Evolutionary conservation across 2,329 filamentous ascomycete genomes (phyloP).

Genomic region (Karstenula rhodostoma): DNA sequence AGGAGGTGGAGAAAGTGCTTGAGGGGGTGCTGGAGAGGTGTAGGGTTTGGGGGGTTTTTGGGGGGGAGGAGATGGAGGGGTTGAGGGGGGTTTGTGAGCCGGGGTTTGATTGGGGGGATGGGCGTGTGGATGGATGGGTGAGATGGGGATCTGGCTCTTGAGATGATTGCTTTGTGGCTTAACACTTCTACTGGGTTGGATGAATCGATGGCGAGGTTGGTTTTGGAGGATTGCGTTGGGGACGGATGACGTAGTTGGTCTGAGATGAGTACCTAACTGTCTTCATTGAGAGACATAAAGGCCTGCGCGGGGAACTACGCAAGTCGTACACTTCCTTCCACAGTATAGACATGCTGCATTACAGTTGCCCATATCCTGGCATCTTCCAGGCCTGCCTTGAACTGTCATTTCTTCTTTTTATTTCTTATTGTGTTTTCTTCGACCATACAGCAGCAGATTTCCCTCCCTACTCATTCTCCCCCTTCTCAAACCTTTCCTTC

Average conservation of each 20-base stretch:
- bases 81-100: neutral
- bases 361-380: no score
- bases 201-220: no score
- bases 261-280: neutral
- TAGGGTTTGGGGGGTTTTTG: neutral
- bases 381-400: no score
- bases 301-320: neutral
- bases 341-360: no score
- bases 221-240: no score
- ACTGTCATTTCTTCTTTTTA: no score
- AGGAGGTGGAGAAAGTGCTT: neutral
- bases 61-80: neutral
- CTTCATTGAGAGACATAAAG: neutral
- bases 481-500: constrained; percentile 49
- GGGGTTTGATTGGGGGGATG: neutral
- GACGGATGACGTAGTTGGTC: neutral
- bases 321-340: no score
- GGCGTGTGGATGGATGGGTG: no score
- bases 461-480: constrained; percentile 36
- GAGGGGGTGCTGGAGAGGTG: neutral
- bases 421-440: neutral
- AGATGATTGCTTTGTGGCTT: no score
- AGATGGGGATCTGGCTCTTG: no score
- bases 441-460: neutral
- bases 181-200: no score